These are phyloP conservation scores for Sanghuangporus weigelae DNA, from an alignment of 1,284 basidiomycete species.

Conservation along the genomic window DNA sequence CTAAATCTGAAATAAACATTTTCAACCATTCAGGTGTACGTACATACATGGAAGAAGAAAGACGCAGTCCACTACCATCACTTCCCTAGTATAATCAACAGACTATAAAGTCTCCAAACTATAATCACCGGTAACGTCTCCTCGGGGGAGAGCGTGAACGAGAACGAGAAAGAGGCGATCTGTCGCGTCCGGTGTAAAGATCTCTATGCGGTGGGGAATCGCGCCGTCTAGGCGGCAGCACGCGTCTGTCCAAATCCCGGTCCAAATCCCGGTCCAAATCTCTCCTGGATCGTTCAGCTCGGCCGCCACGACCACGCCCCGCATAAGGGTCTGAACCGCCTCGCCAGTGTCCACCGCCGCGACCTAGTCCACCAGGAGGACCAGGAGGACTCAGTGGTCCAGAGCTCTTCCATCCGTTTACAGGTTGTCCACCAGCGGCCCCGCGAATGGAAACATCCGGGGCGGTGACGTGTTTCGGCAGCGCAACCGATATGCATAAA, in stretches of 20 bases:
- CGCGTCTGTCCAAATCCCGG: conserved; percentile 30
- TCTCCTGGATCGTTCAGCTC: conserved; percentile 32
- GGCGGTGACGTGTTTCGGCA: conserved; percentile 57
- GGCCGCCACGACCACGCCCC: conserved; percentile 39
- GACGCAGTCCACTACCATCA: neutral
- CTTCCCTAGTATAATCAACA: neutral
- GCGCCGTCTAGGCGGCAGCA: conserved; percentile 42
- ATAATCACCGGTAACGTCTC: conserved; percentile 15
- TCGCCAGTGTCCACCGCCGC: conserved; percentile 65
- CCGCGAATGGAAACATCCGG: conserved; percentile 45
- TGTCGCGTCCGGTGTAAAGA: conserved; percentile 24
- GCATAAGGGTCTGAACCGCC: conserved; percentile 49
- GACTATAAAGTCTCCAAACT: neutral
- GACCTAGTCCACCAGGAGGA: conserved; percentile 30
- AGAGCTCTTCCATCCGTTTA: conserved; percentile 34
- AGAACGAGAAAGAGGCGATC: conserved; percentile 28
- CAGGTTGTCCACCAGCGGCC: conserved; percentile 27
- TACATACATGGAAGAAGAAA: neutral
- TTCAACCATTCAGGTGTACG: neutral
- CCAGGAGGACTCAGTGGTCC: conserved; percentile 29
- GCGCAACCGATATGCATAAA: conserved; percentile 60
- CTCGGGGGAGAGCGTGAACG: conserved; percentile 31
- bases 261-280: conserved; percentile 31
- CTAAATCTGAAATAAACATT: neutral
- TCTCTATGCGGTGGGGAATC: conserved; percentile 36